Evolutionary conservation across 75 land plant species (phyloP).

Genomic region (Cunninghamia lanceolata): DNA sequence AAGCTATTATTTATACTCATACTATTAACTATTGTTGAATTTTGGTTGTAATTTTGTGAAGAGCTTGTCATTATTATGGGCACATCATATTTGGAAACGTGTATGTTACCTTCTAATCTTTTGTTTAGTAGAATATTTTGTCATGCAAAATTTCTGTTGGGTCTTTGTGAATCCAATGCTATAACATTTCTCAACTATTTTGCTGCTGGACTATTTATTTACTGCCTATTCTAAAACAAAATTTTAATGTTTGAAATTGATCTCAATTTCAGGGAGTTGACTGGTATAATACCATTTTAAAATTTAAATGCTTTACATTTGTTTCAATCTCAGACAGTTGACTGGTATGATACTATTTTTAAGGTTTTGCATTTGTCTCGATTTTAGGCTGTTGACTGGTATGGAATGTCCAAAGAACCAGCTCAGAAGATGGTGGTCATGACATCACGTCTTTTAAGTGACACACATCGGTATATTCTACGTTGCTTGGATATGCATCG

Average conservation of each 20-base stretch:
- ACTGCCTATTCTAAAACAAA: background rate
- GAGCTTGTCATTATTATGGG: background rate
- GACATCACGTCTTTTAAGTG: conserved; percentile 81
- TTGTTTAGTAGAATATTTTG: background rate
- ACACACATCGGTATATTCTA: conserved; percentile 84
- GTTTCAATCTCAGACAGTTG: conserved; percentile 35
- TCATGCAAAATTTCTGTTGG: background rate
- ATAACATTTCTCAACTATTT: background rate
- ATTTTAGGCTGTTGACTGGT: conserved; percentile 61
- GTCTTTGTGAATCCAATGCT: background rate
- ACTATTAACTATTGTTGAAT: background rate
- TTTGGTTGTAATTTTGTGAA: background rate
- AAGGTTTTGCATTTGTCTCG: conserved; percentile 2
- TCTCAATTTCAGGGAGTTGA: conserved; percentile 37
- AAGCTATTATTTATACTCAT: background rate
- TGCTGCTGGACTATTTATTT: background rate
- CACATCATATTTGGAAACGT: background rate
- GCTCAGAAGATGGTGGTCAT: conserved; percentile 70
- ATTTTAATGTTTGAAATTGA: background rate
- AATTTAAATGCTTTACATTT: background rate
- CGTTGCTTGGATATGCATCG: conserved; percentile 72
- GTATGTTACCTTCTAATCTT: background rate
- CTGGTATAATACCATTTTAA: background rate
- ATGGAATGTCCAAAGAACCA: conserved; percentile 22
- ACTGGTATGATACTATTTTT: background rate